Base-by-base conservation (phyloP, 1,284 basidiomycete genomes). In the Ceratobasidium sp. region DNA sequence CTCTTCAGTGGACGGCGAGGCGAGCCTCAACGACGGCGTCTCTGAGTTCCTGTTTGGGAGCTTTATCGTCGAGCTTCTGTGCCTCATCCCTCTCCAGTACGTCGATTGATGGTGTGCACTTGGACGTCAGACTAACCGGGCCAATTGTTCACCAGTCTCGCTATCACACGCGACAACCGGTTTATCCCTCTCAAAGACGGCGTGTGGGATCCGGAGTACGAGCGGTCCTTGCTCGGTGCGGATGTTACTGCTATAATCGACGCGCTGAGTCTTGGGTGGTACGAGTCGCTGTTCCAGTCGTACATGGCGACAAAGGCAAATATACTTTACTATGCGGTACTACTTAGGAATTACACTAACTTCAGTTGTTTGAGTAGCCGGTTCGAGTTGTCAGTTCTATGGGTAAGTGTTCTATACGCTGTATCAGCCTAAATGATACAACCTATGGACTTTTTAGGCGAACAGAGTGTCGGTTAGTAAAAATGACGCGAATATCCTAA, bases 121-220 rank as follows among this genome's bases (percentile, higher is more conserved):
- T 18, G 42, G 7, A 2, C n/a, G 4, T 20, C 26, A 67, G 4
- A 23, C 23, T 56, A 46, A 15, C 23, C n/a, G 3, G 5, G 9
- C n/a, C 46, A 12, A 9, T 40, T 20, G 23, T 66, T 42, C 39
- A 20, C 18, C 13, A 77, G 76, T 33, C 60, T 92, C 26, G 91
- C 91, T 0, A 82, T 92, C 23, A 89, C 89, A 0, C 86, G 86
- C 20, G 90, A 92, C 53, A 92, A 92, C 79, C 85, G 89, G 3
- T 92, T 92, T 78, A 82, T 91, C 2, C 91, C 91, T 0, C 84
- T 92, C 53, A 91, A 90, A 78, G 91, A 92, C 80, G 91, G 91
- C 0, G 86, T 91, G 0, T 86, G 84, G 77, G 90, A 89, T 0
- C 79, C 87, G 0, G 86, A 88, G n/a, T 82, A 89, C 10, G 91